Evolutionary conservation across 805 yeast genomes (phyloP), one percentile per base, ranked within the genome.

Genomic region (Blastobotrys peoriensis): DNA sequence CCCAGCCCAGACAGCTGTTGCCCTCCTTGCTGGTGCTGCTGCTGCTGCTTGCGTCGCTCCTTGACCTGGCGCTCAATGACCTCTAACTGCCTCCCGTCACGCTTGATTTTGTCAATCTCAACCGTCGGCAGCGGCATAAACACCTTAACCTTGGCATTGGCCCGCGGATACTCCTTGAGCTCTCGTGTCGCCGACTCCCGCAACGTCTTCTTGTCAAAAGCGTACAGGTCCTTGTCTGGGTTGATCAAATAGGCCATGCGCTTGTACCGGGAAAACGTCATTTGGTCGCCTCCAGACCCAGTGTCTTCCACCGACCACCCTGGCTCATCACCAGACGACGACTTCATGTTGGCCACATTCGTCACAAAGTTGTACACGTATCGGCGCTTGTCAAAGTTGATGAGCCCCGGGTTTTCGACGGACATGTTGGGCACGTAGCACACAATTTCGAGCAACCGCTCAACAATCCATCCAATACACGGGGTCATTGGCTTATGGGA

Each of bases 391-490:
- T 87, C 95, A 63, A 89, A 91, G 58, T 91, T 89, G 54, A 89
- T 78, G 49, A 83, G 66, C 27, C 73, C 69, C 2, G 82, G 72
- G 56, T 81, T 76, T 47, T 74, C 79, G 33, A 78, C 72, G 41
- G 82, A 76, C 78, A 79, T 84, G 55, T 83, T 85, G 16, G 96
- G 95, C 41, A 87, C 80, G 57, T 75, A 81, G 50, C 83, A 79
- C 1, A 82, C 78, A 48, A 81, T 77, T 57, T 86, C 95, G 44
- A 88, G 60, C 50, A 91, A 66, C 49, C 94, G 78, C 54, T 84
- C 91, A 19, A 83, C 69, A 41, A 87, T 70, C 98, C 98, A 91
- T 8, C 97, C 97, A 47, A 87, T 77, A 57, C 96, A 89, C 2
- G 95, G 93, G 4, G 87, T 76, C 40, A 86, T 65, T 0, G 80